Evolutionary conservation across 140 eudicot species (phyloP).

Genomic region (Oenanthe javanica): DNA sequence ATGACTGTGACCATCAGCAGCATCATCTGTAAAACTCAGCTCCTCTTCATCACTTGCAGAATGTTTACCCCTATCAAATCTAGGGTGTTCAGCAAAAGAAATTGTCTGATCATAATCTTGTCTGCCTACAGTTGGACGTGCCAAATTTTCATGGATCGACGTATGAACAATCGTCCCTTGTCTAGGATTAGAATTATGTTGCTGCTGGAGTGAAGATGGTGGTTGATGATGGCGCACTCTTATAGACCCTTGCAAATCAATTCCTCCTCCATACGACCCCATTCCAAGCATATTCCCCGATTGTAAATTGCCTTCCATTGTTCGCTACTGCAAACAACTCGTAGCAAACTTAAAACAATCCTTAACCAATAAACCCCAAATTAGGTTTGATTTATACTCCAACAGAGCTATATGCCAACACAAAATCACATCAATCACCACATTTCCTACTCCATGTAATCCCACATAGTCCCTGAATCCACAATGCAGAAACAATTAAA

Average conservation of each 20-base stretch:
- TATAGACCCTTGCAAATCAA: slow-evolving; percentile 65
- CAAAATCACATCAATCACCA: neutral
- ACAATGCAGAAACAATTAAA: neutral
- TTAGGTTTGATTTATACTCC: neutral
- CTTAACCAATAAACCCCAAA: neutral
- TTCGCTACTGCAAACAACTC: neutral
- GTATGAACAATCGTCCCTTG: slow-evolving; percentile 46
- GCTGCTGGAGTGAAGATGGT: slow-evolving; percentile 32
- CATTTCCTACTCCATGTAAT: neutral
- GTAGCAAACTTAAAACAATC: slow-evolving; percentile 16
- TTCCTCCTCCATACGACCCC: slow-evolving; percentile 41
- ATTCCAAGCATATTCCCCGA: slow-evolving; percentile 51
- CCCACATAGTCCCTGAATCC: neutral
- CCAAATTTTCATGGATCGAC: slow-evolving; percentile 46
- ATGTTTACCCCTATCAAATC: slow-evolving; percentile 50
- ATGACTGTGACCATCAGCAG: slow-evolving; percentile 26
- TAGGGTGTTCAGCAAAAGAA: slow-evolving; percentile 36
- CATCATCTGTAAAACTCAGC: slow-evolving; percentile 39
- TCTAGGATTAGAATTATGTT: slow-evolving; percentile 29
- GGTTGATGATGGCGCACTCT: slow-evolving; percentile 48
- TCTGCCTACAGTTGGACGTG: slow-evolving; percentile 47
- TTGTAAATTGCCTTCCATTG: slow-evolving; percentile 61
- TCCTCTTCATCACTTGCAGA: slow-evolving; percentile 57
- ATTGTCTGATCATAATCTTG: slow-evolving; percentile 51
- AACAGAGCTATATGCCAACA: neutral